Base-by-base conservation (phyloP, 768 basidiomycete species). In the Rhodotorula taiwanensis region DNA sequence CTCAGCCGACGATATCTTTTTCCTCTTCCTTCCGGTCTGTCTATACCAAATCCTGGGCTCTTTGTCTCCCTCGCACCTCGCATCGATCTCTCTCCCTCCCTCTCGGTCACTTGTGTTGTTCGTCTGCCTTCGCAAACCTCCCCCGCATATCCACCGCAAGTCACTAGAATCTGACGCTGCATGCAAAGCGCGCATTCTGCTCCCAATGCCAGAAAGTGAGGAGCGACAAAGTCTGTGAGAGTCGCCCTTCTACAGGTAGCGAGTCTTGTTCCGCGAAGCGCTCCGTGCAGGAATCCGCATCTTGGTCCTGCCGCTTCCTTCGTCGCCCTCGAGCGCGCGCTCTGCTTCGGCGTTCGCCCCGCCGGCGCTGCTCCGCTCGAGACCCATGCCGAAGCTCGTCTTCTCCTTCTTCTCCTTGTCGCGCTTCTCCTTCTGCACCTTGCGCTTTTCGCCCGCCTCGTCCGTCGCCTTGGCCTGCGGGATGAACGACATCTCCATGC, bases 281-380 rank as follows among this genome's bases (percentile, higher is more conserved):
- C 90, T 95, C 55, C 94, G 81, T 55, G 86, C 80, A 14, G 84
- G 87, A 72, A 83, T 83, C 75, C 93, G 78, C 71, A 89, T 81
- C 42, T 87, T 81, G 39, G 81, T 85, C 76, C 94, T 79, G n/a
- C 94, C 93, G 45, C 80, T 81, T 70, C 85, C 79, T 54, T 88
- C 87, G 62, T 80, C 81, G 66, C 86, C 87, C 30, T 72, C 71
- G 5, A 74, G 56, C 31, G 58, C 56, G 25, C 33, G 68, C 30
- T 76, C 69, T n/a, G n/a, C n/a, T 39, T 39, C 36, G 36, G 36
- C 36, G 30, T 70, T 69, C 33, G 73, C 69, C 21, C 64, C 77
- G 15, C 77, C 75, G 3, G 89, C 89, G 10, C 34, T n/a, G 13
- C 33, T 33, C 71, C 81, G 85, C 79, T 95, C 90, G 84, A 98